Base-by-base conservation (phyloP, 2,329 filamentous ascomycete genomes). In the Penicillium sp. region DNA sequence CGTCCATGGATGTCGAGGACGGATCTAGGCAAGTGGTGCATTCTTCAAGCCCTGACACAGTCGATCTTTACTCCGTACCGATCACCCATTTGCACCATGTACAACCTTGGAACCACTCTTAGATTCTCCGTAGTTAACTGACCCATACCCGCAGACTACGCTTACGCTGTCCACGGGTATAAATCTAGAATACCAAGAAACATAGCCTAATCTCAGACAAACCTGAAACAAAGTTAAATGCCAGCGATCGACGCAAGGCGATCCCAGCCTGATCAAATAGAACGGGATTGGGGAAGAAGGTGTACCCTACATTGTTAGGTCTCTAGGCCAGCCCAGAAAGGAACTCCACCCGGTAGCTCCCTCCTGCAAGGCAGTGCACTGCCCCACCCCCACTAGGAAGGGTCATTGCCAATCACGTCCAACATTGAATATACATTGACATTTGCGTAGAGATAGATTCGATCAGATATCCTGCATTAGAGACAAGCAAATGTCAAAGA, bases 321-420 rank as follows among this genome's bases (percentile, higher is more conserved):
- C 42, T n/a, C 47, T 36, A 52, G 27, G 14, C 39, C 52, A 45
- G 52, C 31, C 52, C 24, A 50, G 47, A 51, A 47, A 46, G 39
- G 45, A 52, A 55, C 60, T 63, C 62, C 62, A 64, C 61, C 34
- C 14, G 32, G 22, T 40, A 63, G 58, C 58, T 64, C 50, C 42
- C 51, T 53, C 50, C 54, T 63, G 60, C 60, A 61, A 64, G 59
- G 58, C 55, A 58, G 54, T 62, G 62, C 62, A 64, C 60, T 57
- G 62, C 61, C 62, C 60, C 56, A 63, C 59, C 59, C 56, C 62
- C 62, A 60, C 55, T 34, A 53, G 46, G 56, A 54, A 54, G 29
- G 47, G 36, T 21, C 8, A 22, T 18, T 54, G 31, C 56, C 47
- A 59, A 59, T 57, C 45, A 40, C 16, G 29, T 5, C 27, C 5